These are phyloP conservation scores for Dioscorea zingiberensis DNA, from an alignment of 106 monocot genomes.

Conservation along the genomic window DNA sequence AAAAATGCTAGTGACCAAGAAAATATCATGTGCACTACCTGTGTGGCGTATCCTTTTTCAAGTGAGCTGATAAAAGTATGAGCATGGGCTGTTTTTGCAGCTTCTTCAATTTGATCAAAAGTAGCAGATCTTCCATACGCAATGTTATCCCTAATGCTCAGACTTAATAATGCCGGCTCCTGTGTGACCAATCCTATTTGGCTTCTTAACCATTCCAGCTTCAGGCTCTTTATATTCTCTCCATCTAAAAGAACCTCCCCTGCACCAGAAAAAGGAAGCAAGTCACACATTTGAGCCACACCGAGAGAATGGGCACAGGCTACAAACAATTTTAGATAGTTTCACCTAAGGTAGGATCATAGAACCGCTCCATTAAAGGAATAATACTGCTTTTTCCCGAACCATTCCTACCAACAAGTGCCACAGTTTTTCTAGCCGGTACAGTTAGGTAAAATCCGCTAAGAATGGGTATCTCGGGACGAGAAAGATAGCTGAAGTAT, in stretches of 20 bases:
- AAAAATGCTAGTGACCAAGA: not conserved
- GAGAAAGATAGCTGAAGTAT: slow-evolving; percentile 96
- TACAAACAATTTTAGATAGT: not conserved
- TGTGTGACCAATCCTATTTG: slow-evolving; percentile 99
- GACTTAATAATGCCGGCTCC: slow-evolving; percentile 89
- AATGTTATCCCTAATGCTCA: slow-evolving; percentile 95
- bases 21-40: slow-evolving; percentile 31
- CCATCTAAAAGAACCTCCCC: slow-evolving; percentile 98
- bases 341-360: slow-evolving; percentile 97
- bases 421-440: slow-evolving; percentile 96
- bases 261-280: slow-evolving; percentile 20
- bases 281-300: not conserved
- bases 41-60: slow-evolving; percentile 82
- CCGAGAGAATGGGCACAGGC: not conserved
- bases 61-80: slow-evolving; percentile 86
- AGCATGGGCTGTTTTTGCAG: slow-evolving; percentile 98
- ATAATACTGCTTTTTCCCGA: slow-evolving; percentile 99
- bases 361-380: slow-evolving; percentile 99
- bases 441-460: slow-evolving; percentile 97
- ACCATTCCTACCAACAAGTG: slow-evolving; percentile 98
- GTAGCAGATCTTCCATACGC: slow-evolving; percentile 93
- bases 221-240: slow-evolving; percentile 91
- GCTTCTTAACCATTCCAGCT: slow-evolving; percentile 96
- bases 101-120: slow-evolving; percentile 95
- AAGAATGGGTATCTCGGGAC: slow-evolving; percentile 96